Base-by-base conservation (phyloP, 306 rosid genomes). In the Vachellia pachyceras region DNA sequence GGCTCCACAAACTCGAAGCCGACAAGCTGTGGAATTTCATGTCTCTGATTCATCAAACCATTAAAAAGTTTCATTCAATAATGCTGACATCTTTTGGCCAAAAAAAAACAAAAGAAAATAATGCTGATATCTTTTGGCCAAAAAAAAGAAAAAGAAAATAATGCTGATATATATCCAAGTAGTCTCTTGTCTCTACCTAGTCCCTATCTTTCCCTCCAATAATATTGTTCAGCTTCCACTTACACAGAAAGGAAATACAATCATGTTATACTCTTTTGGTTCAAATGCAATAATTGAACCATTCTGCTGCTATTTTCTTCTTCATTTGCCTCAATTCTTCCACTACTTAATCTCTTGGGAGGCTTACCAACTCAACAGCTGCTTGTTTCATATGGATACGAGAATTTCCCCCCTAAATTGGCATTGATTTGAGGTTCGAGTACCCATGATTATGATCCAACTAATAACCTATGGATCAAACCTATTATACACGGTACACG, bases 21-120 rank as follows among this genome's bases (percentile, higher is more conserved):
- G 75, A 64, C 58, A 50, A 41, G 50, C 55, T 23, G 67, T 39
- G 79, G 52, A 49, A 12, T 73, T 73, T 73, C 69, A 15, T 64
- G 60, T 73, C 36, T 3, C 36, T 65, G 36, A 64, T 47, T 18
- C 54, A 45, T 42, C 75, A 23, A 55, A 8, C 5, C 3, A 4
- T 82, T 44, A n/a, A n/a, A n/a, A n/a, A n/a, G n/a, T 69, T 50
- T 37, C 37, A 37, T 50, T 37, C 37, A 37, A 37, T 67, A 40
- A 37, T 70, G 54, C 25, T 47, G 41, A 77, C n/a, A n/a, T n/a
- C n/a, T n/a, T n/a, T n/a, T n/a, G n/a, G n/a, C n/a, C n/a, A n/a
- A n/a, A n/a, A n/a, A n/a, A n/a, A n/a, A n/a, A n/a, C n/a, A n/a
- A n/a, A n/a, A n/a, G n/a, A n/a, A n/a, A n/a, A n/a, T n/a, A n/a